Evolutionary conservation across 2,329 filamentous ascomycete genomes (phyloP), one percentile per base, ranked within the genome.

Genomic region (Epichloe scottii): DNA sequence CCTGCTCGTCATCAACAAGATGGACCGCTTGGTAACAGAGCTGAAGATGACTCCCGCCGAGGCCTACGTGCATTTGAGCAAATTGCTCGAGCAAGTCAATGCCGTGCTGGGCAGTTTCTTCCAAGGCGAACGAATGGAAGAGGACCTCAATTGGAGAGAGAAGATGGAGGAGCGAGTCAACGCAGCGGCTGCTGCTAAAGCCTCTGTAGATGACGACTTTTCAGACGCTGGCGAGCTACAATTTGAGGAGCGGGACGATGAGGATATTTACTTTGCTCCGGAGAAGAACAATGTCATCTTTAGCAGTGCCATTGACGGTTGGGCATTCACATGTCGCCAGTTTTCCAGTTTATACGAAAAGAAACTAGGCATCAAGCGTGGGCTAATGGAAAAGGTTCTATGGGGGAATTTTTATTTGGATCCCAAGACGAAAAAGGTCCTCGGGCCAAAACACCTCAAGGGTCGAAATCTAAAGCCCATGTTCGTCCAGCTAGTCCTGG

Each of bases 261-360:
- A 97, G 65, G 90, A 96, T 65, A 83, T 98, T 26, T 98, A 98
- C 67, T 98, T 98, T 68, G 89, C 93, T 0, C 93, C 93, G 0
- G 93, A 98, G 64, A 95, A 91, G 68, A 96, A 96, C 67, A 98
- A 98, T 63, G 93, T 98, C 66, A 97, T 98, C 56, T 98, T 98
- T 66, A 89, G 89, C 71, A 97, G 91, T 65, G 93, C 93, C 53
- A 85, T 95, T 51, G 93, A 98, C 63, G 93, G 93, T n/a, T 98
- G 93, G 93, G 93, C 93, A 3, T 98, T 98, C 62, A 98, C 93
- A 0, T 84, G 95, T 47, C 81, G 89, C 48, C 93, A 98, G 61
- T 98, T 98, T 64, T 90, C 93, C 17, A 81, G 81, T 38, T 72
- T 97, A 30, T 98, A 97, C 63, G 91, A 97, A 69, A 95, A 90